phyloP scores from a whole-genome alignment of 768 basidiomycete genomes.

The Panellus pusillus region DNA sequence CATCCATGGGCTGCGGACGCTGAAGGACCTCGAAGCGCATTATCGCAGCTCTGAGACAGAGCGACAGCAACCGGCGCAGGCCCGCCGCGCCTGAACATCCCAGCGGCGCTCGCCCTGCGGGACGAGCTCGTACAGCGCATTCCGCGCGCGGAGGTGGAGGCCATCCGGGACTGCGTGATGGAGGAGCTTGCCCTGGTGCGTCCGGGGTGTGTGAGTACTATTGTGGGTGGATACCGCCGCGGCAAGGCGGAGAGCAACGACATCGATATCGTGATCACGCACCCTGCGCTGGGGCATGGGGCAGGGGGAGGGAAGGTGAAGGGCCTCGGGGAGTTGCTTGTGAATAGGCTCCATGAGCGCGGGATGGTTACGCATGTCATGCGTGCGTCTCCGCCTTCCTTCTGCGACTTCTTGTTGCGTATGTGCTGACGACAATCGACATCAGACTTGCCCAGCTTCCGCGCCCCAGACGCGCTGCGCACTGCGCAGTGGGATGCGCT shows the following conservation, averaged over 20 bases:
- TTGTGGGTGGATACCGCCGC: constrained; percentile 85
- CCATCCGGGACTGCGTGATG: constrained; percentile 70
- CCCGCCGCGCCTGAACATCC: constrained; percentile 44
- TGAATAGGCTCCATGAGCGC: constrained; percentile 53
- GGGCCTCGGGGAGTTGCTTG: constrained; percentile 60
- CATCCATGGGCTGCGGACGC: constrained; percentile 56
- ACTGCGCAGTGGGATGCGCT: constrained; percentile 75
- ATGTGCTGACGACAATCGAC: no score
- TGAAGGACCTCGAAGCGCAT: constrained; percentile 68
- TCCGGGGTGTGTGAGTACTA: constrained; percentile 68
- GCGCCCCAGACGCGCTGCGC: constrained; percentile 50
- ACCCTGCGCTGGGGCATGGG: constrained; percentile 35
- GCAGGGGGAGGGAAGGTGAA: constrained; percentile 50
- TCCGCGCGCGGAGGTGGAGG: constrained; percentile 72
- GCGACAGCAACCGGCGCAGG: constrained; percentile 1
- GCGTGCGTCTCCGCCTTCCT: constrained; percentile 50
- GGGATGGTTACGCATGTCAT: constrained; percentile 85
- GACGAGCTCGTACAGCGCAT: constrained; percentile 59
- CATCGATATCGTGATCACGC: constrained; percentile 87
- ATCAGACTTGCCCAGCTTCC: constrained; percentile 63
- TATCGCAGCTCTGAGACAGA: constrained; percentile 37
- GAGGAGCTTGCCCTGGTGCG: constrained; percentile 62
- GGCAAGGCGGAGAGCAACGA: constrained; percentile 84
- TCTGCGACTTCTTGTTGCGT: not conserved
- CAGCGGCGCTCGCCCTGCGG: constrained; percentile 58